Base-by-base conservation (phyloP, 2,329 filamentous ascomycete genomes). In the Ophiostoma sp. region DNA sequence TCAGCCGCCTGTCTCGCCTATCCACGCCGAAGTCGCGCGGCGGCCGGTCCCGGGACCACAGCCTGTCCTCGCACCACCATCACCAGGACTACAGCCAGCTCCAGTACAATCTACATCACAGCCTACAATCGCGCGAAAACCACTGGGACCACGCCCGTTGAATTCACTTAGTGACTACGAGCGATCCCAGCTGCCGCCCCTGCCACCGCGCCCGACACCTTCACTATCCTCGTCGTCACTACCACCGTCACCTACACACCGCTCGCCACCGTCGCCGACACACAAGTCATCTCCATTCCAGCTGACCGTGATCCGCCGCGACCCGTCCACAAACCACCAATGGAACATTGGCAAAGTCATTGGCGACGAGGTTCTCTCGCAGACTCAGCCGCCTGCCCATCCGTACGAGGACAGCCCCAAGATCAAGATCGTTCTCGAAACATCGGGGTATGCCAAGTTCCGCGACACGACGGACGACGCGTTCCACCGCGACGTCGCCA, bases 271-370 rank as follows among this genome's bases (percentile, higher is more conserved):
- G 18, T 2, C 68, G 71, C 38, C 80, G 78, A 66, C 74, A 72
- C 74, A 36, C 72, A 76, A 14, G 42, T 68, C 16, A 44, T 64
- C 6, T 0, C 81, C 83, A 0, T 87, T 86, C 71, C 82, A 81
- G 2, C 77, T 87, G 14, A 88, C 86, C 0, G 77, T 93, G 14
- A 92, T 93, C 73, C 87, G 90, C n/a, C 85, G 90, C 71, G 88
- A 93, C 75, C 89, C 89, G 0, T 81, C 83, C 36, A 85, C 87
- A 8, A 86, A 87, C 7, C 82, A 82, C 67, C 90, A 93, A 76
- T 92, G 89, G 89, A 93, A 93, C 74, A 83, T 93, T 12, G 90
- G 87, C 36, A 87, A 82, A 67, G 83, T 92, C 65, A 83, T 45
- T 45, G 40, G 41, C 42, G n/a, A 16, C 9, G 63, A 44, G 42